These are phyloP conservation scores for Handroanthus guayacan DNA, from an alignment of 257 asterid species.

Conservation along the genomic window DNA sequence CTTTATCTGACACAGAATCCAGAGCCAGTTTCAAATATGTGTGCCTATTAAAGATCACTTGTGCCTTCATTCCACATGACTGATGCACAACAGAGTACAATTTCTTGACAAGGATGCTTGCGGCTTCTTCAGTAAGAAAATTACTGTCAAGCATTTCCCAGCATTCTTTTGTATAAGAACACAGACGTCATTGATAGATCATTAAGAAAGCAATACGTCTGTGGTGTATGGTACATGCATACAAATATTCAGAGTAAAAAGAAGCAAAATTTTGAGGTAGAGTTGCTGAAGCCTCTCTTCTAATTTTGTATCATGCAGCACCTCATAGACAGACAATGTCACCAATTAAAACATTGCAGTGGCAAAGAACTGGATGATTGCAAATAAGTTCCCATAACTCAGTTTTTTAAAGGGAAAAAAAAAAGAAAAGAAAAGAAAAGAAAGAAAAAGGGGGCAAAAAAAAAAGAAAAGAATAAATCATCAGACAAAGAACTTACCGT, in stretches of 20 bases:
- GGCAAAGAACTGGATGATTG: neutral
- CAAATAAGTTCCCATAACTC: neutral
- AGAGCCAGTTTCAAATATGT: slow-evolving; percentile 2
- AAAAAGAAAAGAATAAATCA: slow-evolving; percentile 6
- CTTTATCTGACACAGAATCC: neutral
- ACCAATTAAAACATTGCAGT: neutral
- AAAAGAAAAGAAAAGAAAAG: neutral
- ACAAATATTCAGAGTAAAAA: neutral
- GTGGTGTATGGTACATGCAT: neutral
- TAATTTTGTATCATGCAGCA: slow-evolving; percentile 5
- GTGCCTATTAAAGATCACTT: slow-evolving; percentile 28
- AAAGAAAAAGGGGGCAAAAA: neutral
- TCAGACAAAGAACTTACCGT: slow-evolving; percentile 54
- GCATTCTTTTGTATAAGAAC: neutral
- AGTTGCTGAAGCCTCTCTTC: neutral
- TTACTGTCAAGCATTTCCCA: neutral
- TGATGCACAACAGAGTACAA: neutral
- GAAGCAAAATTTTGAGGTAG: neutral
- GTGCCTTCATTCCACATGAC: slow-evolving; percentile 5
- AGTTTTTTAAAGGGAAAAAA: neutral
- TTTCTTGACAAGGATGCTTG: neutral
- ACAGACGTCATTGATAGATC: slow-evolving; percentile 13
- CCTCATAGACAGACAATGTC: neutral
- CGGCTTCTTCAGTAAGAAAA: neutral
- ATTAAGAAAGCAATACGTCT: slow-evolving; percentile 24